Evolutionary conservation across 345 rosid species (phyloP).

Genomic region (Moricandia arvensis): DNA sequence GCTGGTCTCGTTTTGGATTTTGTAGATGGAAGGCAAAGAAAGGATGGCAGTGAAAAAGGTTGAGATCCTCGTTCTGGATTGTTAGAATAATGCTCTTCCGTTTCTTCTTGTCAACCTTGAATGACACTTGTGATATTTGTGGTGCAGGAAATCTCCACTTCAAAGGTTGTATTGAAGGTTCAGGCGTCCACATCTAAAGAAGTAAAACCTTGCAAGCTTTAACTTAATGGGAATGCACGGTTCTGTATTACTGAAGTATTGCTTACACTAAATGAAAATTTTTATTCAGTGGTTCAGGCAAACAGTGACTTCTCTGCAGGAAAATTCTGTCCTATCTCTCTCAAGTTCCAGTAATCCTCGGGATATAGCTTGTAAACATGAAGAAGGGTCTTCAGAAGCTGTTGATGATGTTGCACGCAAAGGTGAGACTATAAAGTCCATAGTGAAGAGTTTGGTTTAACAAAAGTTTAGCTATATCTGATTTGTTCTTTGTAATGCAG

Average conservation of each 20-base stretch:
- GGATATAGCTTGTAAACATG: too few relatives aligned
- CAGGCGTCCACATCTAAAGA: conserved; percentile 33
- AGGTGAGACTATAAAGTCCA: too few relatives aligned
- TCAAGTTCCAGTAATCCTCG: too few relatives aligned
- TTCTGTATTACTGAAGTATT: too few relatives aligned
- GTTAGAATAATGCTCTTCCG: neutral
- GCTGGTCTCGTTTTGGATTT: conserved; percentile 13
- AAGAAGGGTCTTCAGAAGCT: too few relatives aligned
- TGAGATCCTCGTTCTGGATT: neutral
- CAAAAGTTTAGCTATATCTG: too few relatives aligned
- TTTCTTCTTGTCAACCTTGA: neutral
- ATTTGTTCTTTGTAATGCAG: too few relatives aligned
- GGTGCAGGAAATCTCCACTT: conserved; percentile 42
- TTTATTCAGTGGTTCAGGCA: neutral
- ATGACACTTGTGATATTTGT: neutral
- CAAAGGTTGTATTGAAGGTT: conserved; percentile 31
- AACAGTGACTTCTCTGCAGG: conserved; percentile 27
- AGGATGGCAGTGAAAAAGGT: conserved; percentile 15
- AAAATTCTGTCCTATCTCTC: conserved; percentile 18
- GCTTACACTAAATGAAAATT: neutral
- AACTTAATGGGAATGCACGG: too few relatives aligned
- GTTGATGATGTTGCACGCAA: too few relatives aligned
- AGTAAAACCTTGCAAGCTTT: conserved; percentile 26
- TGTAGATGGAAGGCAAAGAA: conserved; percentile 26
- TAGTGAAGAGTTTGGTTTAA: too few relatives aligned